phyloP scores from a whole-genome alignment of 352 stramenopile genomes.

The Phytophthora tentaculata region DNA sequence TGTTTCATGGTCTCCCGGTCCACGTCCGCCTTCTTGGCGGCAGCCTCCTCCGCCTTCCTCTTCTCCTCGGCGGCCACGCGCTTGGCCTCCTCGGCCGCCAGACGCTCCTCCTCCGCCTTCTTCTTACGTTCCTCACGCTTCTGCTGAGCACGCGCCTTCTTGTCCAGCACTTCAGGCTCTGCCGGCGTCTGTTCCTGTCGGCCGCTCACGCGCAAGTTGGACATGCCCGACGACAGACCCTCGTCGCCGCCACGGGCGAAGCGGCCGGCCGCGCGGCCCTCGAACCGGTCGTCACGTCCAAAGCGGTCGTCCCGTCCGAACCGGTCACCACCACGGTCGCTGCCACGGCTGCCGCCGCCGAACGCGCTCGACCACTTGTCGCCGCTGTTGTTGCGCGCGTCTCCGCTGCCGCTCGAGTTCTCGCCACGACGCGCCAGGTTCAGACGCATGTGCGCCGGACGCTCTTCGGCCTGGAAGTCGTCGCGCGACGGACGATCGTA shows the following conservation, averaged over 20 bases:
- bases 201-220: constrained; percentile 50
- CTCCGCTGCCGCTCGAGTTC: constrained; percentile 21
- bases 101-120: constrained; percentile 79
- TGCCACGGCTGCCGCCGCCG: constrained; percentile 21
- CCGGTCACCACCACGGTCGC: no score
- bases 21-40: constrained; percentile 51
- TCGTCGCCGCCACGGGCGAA: constrained; percentile 47
- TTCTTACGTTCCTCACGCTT: constrained; percentile 83
- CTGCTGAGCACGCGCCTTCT: constrained; percentile 65
- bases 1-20: constrained; percentile 66
- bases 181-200: constrained; percentile 29
- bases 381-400: constrained; percentile 42
- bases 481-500: constrained; percentile 73
- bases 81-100: constrained; percentile 71
- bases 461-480: constrained; percentile 63
- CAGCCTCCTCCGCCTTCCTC: constrained; percentile 57
- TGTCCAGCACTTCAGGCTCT: constrained; percentile 40
- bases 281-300: constrained; percentile 39
- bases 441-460: constrained; percentile 77
- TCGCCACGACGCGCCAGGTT: constrained; percentile 69
- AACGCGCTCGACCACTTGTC: constrained; percentile 70
- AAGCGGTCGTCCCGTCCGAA: constrained; percentile 16
- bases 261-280: constrained; percentile 32
- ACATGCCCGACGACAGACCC: constrained; percentile 45
- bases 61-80: constrained; percentile 62